A percentile compares a stretch with the other conserved stretches of the same genome.
Evolutionary conservation across 1,284 basidiomycete species (phyloP).

Genomic region (Ceratorhiza oryzae-sativae): DNA sequence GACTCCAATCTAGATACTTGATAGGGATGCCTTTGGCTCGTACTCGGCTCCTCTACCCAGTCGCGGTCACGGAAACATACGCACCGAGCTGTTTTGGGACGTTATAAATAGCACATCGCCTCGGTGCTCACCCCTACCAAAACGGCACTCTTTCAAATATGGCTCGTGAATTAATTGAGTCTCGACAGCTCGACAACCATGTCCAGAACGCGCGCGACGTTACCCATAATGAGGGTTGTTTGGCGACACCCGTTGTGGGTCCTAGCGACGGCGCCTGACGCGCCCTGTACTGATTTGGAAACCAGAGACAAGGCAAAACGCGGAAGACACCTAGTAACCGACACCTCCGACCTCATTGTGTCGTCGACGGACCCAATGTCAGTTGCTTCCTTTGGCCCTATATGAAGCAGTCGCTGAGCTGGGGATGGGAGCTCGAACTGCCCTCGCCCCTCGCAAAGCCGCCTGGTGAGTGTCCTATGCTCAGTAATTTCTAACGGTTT

Average conservation of each 20-base stretch:
- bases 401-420: not conserved
- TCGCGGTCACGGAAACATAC: no score
- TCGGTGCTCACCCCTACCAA: no score
- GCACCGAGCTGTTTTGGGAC: no score
- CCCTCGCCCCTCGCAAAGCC: not conserved
- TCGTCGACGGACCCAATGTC: slow-evolving; percentile 1
- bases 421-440: not conserved
- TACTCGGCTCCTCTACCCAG: no score
- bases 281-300: slow-evolving; percentile 11
- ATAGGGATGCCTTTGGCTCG: no score
- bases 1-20: no score
- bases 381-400: slow-evolving; percentile 1
- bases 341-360: not conserved
- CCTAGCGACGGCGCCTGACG: slow-evolving; percentile 12
- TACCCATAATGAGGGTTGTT: not conserved
- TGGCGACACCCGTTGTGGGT: slow-evolving; percentile 23
- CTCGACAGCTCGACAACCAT: not conserved
- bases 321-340: slow-evolving; percentile 6
- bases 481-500: not conserved
- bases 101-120: no score
- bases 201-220: not conserved
- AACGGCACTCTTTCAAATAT: not conserved
- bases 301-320: slow-evolving; percentile 2
- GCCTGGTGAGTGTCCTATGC: not conserved
- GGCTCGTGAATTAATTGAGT: not conserved